These are phyloP conservation scores for Populus hybrid DNA, from an alignment of 441 rosid species.

Conservation along the genomic window DNA sequence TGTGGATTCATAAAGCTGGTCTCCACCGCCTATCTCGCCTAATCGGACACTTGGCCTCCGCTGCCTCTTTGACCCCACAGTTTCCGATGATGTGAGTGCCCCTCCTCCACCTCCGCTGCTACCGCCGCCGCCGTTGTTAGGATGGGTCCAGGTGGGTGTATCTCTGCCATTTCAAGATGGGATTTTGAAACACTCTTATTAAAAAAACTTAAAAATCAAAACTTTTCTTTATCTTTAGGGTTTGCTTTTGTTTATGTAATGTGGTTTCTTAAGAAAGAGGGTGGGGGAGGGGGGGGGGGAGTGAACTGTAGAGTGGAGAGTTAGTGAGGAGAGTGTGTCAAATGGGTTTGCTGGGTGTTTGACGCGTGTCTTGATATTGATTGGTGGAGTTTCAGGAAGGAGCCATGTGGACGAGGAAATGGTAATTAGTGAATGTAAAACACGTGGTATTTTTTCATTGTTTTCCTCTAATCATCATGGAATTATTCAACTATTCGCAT, in stretches of 20 bases:
- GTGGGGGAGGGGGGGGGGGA: neutral
- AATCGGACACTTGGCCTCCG: constrained; percentile 88
- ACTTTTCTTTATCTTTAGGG: neutral
- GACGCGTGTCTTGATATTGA: constrained; percentile 26
- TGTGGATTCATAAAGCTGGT: constrained; percentile 33
- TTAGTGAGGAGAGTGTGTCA: constrained; percentile 6
- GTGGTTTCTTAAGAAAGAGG: neutral
- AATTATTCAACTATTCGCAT: neutral
- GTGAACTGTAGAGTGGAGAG: neutral
- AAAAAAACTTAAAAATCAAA: neutral
- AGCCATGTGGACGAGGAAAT: neutral
- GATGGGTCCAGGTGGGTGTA: constrained; percentile 34
- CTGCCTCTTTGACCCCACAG: constrained; percentile 63
- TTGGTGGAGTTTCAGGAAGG: neutral
- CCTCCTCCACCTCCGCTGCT: constrained; percentile 20
- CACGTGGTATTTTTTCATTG: neutral
- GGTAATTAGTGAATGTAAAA: neutral
- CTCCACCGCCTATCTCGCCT: constrained; percentile 82
- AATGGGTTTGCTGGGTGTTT: constrained; percentile 14
- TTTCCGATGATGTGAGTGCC: constrained; percentile 38
- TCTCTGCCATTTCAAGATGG: constrained; percentile 41
- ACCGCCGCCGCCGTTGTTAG: constrained; percentile 19
- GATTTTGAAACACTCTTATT: neutral
- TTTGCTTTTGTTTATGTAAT: neutral
- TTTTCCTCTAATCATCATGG: neutral